phyloP scores from a whole-genome alignment of 2,329 filamentous ascomycete genomes.

The Fusarium veterinarium region DNA sequence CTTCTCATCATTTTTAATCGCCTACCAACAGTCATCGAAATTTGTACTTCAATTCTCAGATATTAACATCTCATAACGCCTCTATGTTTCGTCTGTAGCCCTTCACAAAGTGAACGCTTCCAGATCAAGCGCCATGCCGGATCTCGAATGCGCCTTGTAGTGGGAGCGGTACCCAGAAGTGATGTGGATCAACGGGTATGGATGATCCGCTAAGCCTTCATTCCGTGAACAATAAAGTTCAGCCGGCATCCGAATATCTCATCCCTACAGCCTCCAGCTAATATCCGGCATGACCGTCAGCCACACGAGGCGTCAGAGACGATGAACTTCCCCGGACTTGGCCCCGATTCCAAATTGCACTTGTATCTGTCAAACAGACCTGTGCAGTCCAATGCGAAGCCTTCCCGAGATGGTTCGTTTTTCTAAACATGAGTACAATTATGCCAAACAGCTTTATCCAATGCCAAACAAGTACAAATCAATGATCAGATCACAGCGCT shows the following conservation, averaged over 20 bases:
- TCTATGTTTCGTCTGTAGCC: accelerated
- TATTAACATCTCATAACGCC: background rate
- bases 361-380: too few species aligned
- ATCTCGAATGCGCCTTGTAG: background rate
- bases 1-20: accelerated
- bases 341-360: too few species aligned
- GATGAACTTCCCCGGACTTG: accelerated
- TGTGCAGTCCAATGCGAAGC: too few species aligned
- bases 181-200: background rate
- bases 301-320: background rate
- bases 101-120: accelerated
- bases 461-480: too few species aligned
- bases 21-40: accelerated
- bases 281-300: background rate
- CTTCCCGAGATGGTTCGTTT: too few species aligned
- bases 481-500: too few species aligned
- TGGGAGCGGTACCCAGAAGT: background rate
- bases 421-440: too few species aligned
- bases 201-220: background rate
- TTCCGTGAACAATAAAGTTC: background rate
- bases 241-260: background rate
- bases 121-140: accelerated
- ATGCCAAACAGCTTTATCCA: too few species aligned
- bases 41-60: accelerated
- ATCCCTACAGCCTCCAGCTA: background rate